phyloP scores from a whole-genome alignment of 1,139 yeast species.

The Hemisphaericaspora xylanilytica region DNA sequence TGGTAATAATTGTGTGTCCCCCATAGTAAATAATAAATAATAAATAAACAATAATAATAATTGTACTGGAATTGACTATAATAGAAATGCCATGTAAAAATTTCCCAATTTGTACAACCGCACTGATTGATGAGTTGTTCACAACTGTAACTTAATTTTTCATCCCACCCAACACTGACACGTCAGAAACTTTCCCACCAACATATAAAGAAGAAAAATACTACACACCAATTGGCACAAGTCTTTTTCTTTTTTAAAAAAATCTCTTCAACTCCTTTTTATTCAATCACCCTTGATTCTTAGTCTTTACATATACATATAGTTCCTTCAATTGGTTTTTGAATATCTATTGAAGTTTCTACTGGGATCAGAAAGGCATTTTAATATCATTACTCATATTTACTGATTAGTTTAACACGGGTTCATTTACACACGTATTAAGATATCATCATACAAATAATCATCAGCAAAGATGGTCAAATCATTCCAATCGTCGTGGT shows the following conservation, averaged over 20 bases:
- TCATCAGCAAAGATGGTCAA: slow-evolving; percentile 8
- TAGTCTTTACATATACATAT: background rate
- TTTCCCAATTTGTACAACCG: background rate
- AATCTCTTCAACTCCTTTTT: background rate
- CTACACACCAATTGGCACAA: too few species aligned
- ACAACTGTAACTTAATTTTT: too few species aligned
- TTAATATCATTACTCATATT: background rate
- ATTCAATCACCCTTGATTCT: background rate
- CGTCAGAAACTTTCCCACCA: too few species aligned
- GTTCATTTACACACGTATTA: background rate
- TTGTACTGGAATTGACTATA: too few species aligned
- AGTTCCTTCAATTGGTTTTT: background rate
- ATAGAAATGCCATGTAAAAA: too few species aligned
- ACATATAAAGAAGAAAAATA: too few species aligned
- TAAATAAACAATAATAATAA: too few species aligned
- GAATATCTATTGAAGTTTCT: background rate
- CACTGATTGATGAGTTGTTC: slow-evolving; percentile 1
- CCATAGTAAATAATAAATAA: too few species aligned
- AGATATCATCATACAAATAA: background rate
- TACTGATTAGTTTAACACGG: background rate
- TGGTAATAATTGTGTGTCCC: too few species aligned
- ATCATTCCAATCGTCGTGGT: slow-evolving; percentile 13
- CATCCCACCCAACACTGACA: too few species aligned
- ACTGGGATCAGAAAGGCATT: background rate
- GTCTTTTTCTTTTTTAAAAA: too few species aligned